A percentile compares a stretch with the other conserved stretches of the same genome.
Conservation (phyloP, 768 basidiomycete genomes). For the Coprinellus micaceus region DNA sequence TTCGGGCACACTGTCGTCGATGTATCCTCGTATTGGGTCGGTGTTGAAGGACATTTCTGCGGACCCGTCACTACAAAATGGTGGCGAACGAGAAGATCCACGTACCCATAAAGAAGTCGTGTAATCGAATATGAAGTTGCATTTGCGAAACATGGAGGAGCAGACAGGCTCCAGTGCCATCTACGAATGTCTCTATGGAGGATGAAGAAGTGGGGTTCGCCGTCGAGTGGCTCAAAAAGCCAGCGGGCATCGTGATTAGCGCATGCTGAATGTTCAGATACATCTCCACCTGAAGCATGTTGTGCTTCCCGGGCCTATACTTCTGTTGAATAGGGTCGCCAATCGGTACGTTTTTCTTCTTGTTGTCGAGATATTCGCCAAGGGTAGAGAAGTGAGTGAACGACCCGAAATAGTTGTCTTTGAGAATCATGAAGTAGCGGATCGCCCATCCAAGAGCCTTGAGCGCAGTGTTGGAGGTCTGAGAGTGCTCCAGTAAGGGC, state of each 20-base stretch:
- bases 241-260: slow-evolving; percentile 61
- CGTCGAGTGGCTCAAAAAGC: slow-evolving; percentile 59
- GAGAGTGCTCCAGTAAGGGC: neutral
- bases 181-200: slow-evolving; percentile 19
- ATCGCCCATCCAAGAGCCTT: slow-evolving; percentile 85
- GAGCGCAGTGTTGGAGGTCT: slow-evolving; percentile 57
- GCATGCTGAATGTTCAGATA: slow-evolving; percentile 47
- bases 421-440: slow-evolving; percentile 81
- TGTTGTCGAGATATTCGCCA: slow-evolving; percentile 77
- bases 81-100: neutral
- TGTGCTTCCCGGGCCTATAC: slow-evolving; percentile 81
- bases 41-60: slow-evolving; percentile 78
- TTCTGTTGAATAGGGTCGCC: slow-evolving; percentile 83
- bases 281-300: slow-evolving; percentile 76
- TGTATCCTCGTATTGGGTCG: slow-evolving; percentile 52
- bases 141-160: slow-evolving; percentile 61
- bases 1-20: slow-evolving; percentile 43
- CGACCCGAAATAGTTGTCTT: slow-evolving; percentile 91
- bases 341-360: slow-evolving; percentile 49
- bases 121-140: slow-evolving; percentile 71
- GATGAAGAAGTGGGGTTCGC: neutral
- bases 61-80: neutral
- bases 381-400: slow-evolving; percentile 93
- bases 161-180: slow-evolving; percentile 47
- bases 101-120: slow-evolving; percentile 87